Conservation (phyloP, 1,284 basidiomycete genomes). For the Ganoderma lingzhi region DNA sequence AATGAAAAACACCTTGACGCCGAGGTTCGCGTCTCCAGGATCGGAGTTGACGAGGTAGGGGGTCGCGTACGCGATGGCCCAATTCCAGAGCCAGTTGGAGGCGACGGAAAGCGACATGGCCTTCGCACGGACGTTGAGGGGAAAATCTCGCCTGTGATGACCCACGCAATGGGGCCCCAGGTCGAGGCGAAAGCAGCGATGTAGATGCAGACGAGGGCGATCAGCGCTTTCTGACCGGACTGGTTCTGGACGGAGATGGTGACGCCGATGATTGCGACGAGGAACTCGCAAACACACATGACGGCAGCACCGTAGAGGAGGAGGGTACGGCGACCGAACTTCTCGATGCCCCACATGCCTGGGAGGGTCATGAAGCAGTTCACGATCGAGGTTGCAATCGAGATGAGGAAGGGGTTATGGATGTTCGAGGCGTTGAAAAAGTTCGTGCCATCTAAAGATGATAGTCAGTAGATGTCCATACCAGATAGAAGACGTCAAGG, state of each 20-base stretch:
- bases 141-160: conserved; percentile 80
- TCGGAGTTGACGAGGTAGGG: conserved; percentile 75
- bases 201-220: conserved; percentile 76
- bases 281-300: conserved; percentile 80
- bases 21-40: conserved; percentile 44
- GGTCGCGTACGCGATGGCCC: conserved; percentile 53
- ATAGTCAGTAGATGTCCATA: conserved; percentile 37
- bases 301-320: conserved; percentile 77
- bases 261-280: conserved; percentile 78
- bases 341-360: conserved; percentile 77
- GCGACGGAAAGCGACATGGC: conserved; percentile 73
- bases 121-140: conserved; percentile 80
- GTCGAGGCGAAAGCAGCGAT: conserved; percentile 82
- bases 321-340: conserved; percentile 78
- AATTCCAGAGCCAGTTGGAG: conserved; percentile 40
- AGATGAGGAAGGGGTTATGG: conserved; percentile 73
- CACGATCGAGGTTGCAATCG: conserved; percentile 76
- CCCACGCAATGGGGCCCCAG: conserved; percentile 85
- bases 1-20: conserved; percentile 90
- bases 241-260: conserved; percentile 55
- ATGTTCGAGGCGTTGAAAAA: conserved; percentile 83
- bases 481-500: background rate
- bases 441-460: conserved; percentile 65
- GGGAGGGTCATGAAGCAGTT: conserved; percentile 78
- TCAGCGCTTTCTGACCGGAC: conserved; percentile 44